These are phyloP conservation scores for Diplocarpon rosae DNA, from an alignment of 2,329 filamentous ascomycete genomes.

Conservation along the genomic window DNA sequence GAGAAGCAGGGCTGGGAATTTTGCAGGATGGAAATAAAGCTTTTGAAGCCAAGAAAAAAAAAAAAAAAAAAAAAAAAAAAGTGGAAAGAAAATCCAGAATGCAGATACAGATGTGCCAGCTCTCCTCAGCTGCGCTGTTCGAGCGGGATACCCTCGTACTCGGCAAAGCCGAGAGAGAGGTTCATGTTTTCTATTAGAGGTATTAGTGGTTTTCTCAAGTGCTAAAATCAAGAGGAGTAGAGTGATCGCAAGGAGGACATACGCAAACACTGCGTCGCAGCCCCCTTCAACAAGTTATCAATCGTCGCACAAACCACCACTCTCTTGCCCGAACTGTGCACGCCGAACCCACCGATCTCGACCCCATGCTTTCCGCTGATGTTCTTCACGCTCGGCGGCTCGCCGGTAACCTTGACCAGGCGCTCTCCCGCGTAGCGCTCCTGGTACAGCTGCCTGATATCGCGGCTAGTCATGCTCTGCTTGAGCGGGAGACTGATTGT, in stretches of 20 bases:
- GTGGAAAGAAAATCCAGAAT: no score
- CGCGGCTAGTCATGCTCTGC: constrained; percentile 76
- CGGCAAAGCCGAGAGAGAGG: constrained; percentile 74
- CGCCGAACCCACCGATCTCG: constrained; percentile 92
- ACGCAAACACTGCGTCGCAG: constrained; percentile 86
- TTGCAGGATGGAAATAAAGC: no score
- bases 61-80: no score
- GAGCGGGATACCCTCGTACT: constrained; percentile 75
- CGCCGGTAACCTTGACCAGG: constrained; percentile 83
- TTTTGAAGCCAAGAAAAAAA: no score
- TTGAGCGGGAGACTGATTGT: constrained; percentile 84
- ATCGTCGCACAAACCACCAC: constrained; percentile 93
- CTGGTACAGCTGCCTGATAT: constrained; percentile 90
- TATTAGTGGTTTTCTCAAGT: constrained; percentile 5
- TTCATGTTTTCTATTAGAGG: constrained; percentile 72
- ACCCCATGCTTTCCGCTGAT: constrained; percentile 80
- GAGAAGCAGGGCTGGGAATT: no score
- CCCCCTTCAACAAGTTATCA: constrained; percentile 88
- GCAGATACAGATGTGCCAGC: no score
- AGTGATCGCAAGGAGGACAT: constrained; percentile 33
- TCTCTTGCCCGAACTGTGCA: constrained; percentile 77
- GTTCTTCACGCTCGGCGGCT: constrained; percentile 73
- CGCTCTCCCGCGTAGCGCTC: constrained; percentile 93
- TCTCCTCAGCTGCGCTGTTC: constrained; percentile 19
- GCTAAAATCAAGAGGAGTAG: background rate